These are phyloP conservation scores for Austroboletus novae-zelandiae DNA, from an alignment of 1,284 basidiomycete species.

Conservation along the genomic window DNA sequence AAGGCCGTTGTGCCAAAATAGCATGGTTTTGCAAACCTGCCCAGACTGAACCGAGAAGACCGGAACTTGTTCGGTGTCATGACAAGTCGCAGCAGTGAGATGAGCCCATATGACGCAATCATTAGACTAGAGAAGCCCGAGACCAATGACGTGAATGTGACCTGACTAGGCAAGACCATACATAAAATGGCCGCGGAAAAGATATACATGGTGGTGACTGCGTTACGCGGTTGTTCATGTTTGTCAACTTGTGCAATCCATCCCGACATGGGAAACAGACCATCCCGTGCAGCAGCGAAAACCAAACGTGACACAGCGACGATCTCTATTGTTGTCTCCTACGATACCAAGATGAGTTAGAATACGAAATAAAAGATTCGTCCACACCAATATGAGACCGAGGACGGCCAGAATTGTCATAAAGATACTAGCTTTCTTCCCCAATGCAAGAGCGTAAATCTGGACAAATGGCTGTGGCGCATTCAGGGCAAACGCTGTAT, in stretches of 20 bases:
- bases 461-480: conserved; percentile 89
- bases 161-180: conserved; percentile 81
- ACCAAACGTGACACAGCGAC: conserved; percentile 62
- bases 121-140: conserved; percentile 81
- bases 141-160: conserved; percentile 83
- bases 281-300: conserved; percentile 87
- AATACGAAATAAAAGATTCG: not conserved
- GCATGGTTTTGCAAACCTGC: conserved; percentile 61
- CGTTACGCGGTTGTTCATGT: conserved; percentile 73
- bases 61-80: conserved; percentile 74
- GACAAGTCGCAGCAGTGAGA: conserved; percentile 66
- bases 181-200: conserved; percentile 73
- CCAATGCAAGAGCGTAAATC: conserved; percentile 77
- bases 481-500: conserved; percentile 66
- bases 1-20: conserved; percentile 67
- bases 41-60: conserved; percentile 67
- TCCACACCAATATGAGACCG: conserved; percentile 71
- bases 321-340: not conserved
- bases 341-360: not conserved
- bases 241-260: conserved; percentile 77
- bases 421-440: conserved; percentile 72
- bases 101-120: conserved; percentile 79
- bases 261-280: conserved; percentile 74
- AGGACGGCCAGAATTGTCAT: conserved; percentile 81
- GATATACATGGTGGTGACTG: conserved; percentile 77